These are phyloP conservation scores for Fusarium sp. DNA, from an alignment of 2,329 filamentous ascomycete genomes.

Conservation along the genomic window DNA sequence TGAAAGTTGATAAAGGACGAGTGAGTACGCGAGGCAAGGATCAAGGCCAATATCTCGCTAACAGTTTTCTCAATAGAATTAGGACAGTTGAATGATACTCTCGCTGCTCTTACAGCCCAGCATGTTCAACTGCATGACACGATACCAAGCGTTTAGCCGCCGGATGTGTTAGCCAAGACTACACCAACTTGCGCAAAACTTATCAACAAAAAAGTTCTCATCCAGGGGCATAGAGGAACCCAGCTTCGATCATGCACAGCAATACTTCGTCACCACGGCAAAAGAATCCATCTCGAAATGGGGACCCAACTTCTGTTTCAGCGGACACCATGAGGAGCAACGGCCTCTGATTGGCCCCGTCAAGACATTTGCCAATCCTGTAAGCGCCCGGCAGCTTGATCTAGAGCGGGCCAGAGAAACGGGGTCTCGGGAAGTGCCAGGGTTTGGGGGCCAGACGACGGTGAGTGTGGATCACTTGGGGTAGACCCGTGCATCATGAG, in stretches of 20 bases:
- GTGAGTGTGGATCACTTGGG: constrained; percentile 21
- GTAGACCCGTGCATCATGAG: constrained; percentile 35
- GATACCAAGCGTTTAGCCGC: constrained; percentile 10
- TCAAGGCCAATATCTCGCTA: background rate
- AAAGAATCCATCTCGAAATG: constrained; percentile 18
- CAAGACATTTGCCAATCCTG: constrained; percentile 25
- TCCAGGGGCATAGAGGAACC: constrained; percentile 3
- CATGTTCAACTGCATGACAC: background rate
- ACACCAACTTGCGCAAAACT: background rate
- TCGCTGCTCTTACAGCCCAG: background rate
- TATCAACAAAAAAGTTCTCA: background rate
- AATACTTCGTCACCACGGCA: constrained; percentile 14
- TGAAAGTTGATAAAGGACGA: background rate
- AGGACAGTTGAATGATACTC: background rate
- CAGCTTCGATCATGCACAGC: background rate
- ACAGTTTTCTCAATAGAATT: background rate
- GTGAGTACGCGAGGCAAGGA: background rate
- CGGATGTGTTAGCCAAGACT: background rate
- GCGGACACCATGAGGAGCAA: constrained; percentile 9
- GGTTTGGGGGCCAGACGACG: constrained; percentile 31
- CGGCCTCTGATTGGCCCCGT: constrained; percentile 38
- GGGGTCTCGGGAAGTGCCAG: constrained; percentile 32
- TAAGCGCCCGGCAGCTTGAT: constrained; percentile 44
- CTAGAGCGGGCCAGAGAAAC: constrained; percentile 31
- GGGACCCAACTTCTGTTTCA: constrained; percentile 10